Base-by-base conservation (phyloP, 2,329 filamentous ascomycete genomes). In the Fusarium sp. region DNA sequence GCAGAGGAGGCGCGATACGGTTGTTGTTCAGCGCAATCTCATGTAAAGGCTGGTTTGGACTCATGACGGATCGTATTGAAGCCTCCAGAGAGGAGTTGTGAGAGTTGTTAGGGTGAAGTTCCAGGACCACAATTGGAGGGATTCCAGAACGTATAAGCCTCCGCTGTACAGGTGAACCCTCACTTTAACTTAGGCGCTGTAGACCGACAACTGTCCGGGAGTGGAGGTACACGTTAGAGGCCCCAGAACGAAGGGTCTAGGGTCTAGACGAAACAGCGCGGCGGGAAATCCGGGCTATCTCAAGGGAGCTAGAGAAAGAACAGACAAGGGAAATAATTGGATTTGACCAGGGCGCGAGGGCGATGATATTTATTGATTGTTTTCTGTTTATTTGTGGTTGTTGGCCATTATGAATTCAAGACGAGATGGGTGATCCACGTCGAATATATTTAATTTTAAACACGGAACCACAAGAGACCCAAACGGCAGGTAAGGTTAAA, bases 21-120 rank as follows among this genome's bases (percentile, higher is more conserved):
- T 65, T 65, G 9, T 69, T 64, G 46, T 64, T 66, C 55, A 71
- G 59, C 48, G 58, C 65, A 71, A 67, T 71, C 53, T 64, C 67
- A 54, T 56, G 69, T n/a, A 69, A 48, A 55, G 71, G 71, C 41
- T 72, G 69, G 58, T 65, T 62, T 51, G 65, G 39, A 70, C 57
- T 62, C 73, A 75, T 75, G 58, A 48, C 44, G 65, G 57, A 37
- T 37, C 46, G 59, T 56, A 55, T 49, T 50, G 56, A 42, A 53
- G 30, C 56, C 56, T 42, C 48, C 43, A 25, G 46, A 21, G 31
- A 55, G 55, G 39, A 63, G 60, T 58, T 62, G 30, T 31, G 57
- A 57, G 57, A 44, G 58, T 54, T 58, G 56, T 52, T 43, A 66
- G 57, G 58, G 44, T 37, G 45, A 69, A 51, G 51, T 45, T 54